Conservation (phyloP, 495 filamentous ascomycete species). For the Podospora didyma region DNA sequence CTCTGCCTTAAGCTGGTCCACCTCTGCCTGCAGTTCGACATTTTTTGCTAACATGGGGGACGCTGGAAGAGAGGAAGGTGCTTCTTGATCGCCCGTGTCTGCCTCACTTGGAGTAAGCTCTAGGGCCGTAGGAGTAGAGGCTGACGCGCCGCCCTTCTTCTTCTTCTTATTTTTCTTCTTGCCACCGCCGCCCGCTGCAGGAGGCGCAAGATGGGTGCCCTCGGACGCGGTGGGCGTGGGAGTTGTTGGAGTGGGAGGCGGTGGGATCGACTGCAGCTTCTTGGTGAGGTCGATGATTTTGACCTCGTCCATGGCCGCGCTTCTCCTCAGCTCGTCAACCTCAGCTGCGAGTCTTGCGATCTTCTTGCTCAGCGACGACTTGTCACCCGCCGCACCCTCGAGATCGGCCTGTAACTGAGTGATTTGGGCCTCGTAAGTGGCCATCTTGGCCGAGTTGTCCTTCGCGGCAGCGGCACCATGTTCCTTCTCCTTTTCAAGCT, state of each 20-base stretch:
- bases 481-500: constrained; percentile 27
- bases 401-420: constrained; percentile 32
- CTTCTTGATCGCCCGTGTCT: constrained; percentile 19
- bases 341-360: constrained; percentile 28
- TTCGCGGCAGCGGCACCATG: not conserved
- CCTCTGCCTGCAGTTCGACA: constrained; percentile 39
- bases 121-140: constrained; percentile 13
- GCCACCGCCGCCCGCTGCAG: constrained; percentile 41
- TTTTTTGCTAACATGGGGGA: constrained; percentile 11
- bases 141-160: constrained; percentile 56
- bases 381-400: constrained; percentile 25
- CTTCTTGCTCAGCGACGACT: constrained; percentile 28
- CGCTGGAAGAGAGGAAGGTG: constrained; percentile 22
- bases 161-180: constrained; percentile 93
- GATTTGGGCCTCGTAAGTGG: constrained; percentile 27
- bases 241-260: constrained; percentile 9
- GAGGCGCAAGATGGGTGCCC: constrained; percentile 3
- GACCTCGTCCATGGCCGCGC: constrained; percentile 28
- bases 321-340: constrained; percentile 33
- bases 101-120: constrained; percentile 25
- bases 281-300: constrained; percentile 33
- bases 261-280: constrained; percentile 25
- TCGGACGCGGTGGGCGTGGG: constrained; percentile 13
- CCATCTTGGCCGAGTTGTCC: constrained; percentile 25
- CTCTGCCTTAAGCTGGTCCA: constrained; percentile 51